phyloP scores from a whole-genome alignment of 1,139 yeast species.

The Geotrichum australiense region DNA sequence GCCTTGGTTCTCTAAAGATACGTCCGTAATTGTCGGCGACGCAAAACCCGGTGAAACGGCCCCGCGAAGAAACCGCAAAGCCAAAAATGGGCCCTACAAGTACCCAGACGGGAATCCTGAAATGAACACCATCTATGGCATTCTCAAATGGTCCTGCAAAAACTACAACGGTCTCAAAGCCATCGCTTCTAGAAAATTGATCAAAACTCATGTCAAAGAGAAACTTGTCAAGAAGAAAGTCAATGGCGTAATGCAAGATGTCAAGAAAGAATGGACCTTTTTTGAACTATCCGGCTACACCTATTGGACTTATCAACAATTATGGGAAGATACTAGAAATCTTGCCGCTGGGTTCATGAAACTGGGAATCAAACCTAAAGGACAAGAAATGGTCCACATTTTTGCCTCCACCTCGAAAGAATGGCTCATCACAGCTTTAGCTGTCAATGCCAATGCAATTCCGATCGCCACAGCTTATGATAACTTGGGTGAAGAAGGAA shows the following conservation, averaged over 20 bases:
- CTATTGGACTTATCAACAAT: conserved; percentile 54
- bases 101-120: conserved; percentile 31
- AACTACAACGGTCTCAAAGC: conserved; percentile 49
- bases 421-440: conserved; percentile 87
- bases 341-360: conserved; percentile 70
- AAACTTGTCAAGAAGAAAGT: conserved; percentile 68
- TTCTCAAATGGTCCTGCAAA: conserved; percentile 54
- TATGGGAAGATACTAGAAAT: conserved; percentile 43
- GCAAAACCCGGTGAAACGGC: conserved; percentile 85
- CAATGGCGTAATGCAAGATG: conserved; percentile 64
- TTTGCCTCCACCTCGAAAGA: conserved; percentile 75
- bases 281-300: conserved; percentile 72
- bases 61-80: conserved; percentile 67
- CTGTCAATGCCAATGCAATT: conserved; percentile 68
- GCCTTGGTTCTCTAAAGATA: no score
- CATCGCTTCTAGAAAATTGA: conserved; percentile 74
- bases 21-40: conserved; percentile 62
- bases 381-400: conserved; percentile 62
- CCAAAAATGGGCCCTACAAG: conserved; percentile 44
- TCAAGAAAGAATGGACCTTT: conserved; percentile 80
- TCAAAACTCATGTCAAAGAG: conserved; percentile 66
- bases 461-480: conserved; percentile 95
- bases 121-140: conserved; percentile 59
- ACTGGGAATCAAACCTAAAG: conserved; percentile 62
- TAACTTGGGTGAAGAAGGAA: conserved; percentile 86